Conservation (phyloP, 1,139 yeast genomes). For the Lodderomyces metapsilosis region DNA sequence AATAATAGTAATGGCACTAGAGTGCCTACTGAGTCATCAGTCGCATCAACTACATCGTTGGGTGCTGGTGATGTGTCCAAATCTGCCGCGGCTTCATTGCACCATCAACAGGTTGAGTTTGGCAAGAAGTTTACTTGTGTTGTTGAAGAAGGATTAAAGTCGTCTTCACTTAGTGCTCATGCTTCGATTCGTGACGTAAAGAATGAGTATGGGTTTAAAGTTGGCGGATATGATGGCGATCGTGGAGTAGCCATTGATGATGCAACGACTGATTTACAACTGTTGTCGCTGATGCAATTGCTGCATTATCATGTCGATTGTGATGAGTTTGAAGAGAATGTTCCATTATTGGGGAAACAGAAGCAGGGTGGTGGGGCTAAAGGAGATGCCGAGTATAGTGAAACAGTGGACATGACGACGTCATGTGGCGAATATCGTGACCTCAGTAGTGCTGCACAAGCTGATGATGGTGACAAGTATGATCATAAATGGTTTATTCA, state of each 20-base stretch:
- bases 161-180: constrained; percentile 5
- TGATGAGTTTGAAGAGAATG: neutral
- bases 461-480: neutral
- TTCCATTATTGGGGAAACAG: neutral
- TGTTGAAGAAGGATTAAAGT: neutral
- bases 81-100: neutral
- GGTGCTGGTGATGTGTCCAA: neutral
- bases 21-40: neutral
- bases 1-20: neutral
- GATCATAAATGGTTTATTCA: constrained; percentile 1
- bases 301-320: neutral
- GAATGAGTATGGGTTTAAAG: neutral
- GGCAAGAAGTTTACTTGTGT: constrained; percentile 1
- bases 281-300: constrained; percentile 1
- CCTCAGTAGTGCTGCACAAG: neutral
- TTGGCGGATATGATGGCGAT: neutral
- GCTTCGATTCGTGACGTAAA: constrained; percentile 1
- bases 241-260: neutral
- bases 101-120: constrained; percentile 1
- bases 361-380: neutral
- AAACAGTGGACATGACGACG: neutral
- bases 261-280: neutral
- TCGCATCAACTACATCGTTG: neutral
- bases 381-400: neutral
- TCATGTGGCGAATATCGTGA: neutral